Evolutionary conservation across 2,329 filamentous ascomycete genomes (phyloP).

Genomic region (Cercospora sesami): DNA sequence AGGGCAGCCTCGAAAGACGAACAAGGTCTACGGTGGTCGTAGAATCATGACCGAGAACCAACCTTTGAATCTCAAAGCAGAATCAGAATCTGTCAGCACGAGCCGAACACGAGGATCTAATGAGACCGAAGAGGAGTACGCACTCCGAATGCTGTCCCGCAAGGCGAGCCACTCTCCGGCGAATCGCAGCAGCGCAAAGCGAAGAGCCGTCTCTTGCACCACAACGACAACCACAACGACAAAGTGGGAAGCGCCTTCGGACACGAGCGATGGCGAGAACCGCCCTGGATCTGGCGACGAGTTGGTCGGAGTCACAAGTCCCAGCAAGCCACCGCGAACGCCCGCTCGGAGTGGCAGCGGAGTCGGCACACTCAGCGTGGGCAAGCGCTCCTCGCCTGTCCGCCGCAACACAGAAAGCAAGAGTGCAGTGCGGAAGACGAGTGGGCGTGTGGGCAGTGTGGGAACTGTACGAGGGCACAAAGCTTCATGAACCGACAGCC

Average conservation of each 20-base stretch:
- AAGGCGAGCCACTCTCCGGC: conserved; percentile 64
- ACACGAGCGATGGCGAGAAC: conserved; percentile 53
- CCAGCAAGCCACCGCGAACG: conserved; percentile 45
- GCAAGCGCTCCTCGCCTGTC: conserved; percentile 49
- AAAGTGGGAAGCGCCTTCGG: conserved; percentile 44
- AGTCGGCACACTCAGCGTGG: conserved; percentile 47
- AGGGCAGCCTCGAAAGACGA: conserved; percentile 89
- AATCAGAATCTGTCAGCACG: conserved; percentile 62
- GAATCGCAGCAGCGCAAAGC: conserved; percentile 56
- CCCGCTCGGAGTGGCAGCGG: conserved; percentile 46
- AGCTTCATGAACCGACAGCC: conserved; percentile 25
- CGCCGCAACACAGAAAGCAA: conserved; percentile 51
- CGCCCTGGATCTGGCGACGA: conserved; percentile 33
- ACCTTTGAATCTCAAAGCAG: conserved; percentile 52
- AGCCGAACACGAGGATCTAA: conserved; percentile 64
- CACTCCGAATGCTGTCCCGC: conserved; percentile 68
- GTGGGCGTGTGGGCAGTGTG: conserved; percentile 52
- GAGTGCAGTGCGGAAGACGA: conserved; percentile 53
- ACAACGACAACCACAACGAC: conserved; percentile 66
- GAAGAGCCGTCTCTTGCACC: conserved; percentile 72
- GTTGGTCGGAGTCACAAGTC: conserved; percentile 29
- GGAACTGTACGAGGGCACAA: conserved; percentile 27
- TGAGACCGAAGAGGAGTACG: conserved; percentile 84
- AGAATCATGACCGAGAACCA: conserved; percentile 48
- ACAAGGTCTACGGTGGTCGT: conserved; percentile 72